Evolutionary conservation across 139 green algal genomes (phyloP).

Genomic region (Eudorina sp.): DNA sequence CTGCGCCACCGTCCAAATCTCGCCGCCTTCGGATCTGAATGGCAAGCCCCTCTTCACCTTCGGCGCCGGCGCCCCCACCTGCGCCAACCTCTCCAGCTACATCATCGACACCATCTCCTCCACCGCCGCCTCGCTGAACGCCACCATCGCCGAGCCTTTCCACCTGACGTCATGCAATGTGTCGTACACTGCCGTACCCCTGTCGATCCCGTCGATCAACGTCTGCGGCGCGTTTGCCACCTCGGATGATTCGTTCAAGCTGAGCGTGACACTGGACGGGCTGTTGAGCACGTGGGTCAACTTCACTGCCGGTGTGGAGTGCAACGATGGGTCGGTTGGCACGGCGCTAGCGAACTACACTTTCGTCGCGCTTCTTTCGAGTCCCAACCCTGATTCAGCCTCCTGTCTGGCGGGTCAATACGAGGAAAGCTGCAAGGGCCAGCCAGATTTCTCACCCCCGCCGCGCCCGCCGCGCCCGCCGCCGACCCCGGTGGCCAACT

Average conservation of each 20-base stretch:
- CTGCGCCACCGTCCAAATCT: not conserved
- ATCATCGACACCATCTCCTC: not conserved
- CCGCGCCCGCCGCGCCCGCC: not conserved
- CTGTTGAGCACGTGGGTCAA: not conserved
- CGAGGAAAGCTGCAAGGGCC: not conserved
- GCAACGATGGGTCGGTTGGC: no score
- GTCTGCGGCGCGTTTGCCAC: not conserved
- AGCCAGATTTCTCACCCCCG: not conserved
- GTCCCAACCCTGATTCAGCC: not conserved
- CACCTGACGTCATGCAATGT: not conserved
- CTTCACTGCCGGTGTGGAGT: not conserved
- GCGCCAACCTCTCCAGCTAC: not conserved
- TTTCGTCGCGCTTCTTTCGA: not conserved
- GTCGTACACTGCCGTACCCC: not conserved
- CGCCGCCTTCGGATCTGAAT: not conserved
- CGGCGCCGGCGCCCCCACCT: not conserved
- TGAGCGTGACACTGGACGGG: no score
- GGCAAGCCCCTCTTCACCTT: slow-evolving; percentile 4
- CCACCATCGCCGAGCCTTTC: not conserved
- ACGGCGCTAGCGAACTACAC: not conserved
- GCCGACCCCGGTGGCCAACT: not conserved
- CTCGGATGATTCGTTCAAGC: not conserved
- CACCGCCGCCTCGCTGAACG: not conserved
- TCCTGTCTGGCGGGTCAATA: not conserved
- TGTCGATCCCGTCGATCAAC: not conserved